Percentiles rank a stretch among this genome's conserved stretches.
phyloP scores from a whole-genome alignment of 176 grass and related monocot species.

The Alopecurus myosuroides region DNA sequence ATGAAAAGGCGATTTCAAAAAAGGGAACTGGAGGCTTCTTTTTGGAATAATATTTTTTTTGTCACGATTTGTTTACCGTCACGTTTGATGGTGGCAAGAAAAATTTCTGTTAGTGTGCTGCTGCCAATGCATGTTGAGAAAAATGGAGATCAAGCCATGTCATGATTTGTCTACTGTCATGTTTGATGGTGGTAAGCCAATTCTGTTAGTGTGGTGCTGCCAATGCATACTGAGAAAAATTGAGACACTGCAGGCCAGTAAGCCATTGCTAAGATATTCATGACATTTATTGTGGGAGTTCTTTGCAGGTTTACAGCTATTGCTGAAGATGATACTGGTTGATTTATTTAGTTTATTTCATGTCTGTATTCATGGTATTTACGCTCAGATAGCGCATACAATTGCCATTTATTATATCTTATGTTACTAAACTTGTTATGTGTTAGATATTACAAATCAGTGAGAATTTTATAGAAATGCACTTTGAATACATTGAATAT shows the following conservation, averaged over 20 bases:
- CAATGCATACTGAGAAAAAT: neutral
- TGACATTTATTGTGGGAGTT: neutral
- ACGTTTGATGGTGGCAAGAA: too few relatives aligned
- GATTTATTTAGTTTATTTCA: neutral
- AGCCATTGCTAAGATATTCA: neutral
- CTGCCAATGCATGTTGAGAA: neutral
- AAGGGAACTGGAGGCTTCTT: too few relatives aligned
- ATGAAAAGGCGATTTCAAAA: too few relatives aligned
- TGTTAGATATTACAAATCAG: neutral
- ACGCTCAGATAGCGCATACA: neutral
- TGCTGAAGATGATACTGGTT: neutral
- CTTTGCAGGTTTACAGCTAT: neutral
- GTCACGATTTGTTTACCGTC: too few relatives aligned
- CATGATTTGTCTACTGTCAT: too few relatives aligned
- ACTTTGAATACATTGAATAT: neutral
- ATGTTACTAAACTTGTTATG: neutral
- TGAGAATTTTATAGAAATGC: neutral
- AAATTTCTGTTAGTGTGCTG: neutral
- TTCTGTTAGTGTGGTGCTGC: neutral
- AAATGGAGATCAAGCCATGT: too few relatives aligned
- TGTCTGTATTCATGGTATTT: neutral
- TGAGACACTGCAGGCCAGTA: too few relatives aligned
- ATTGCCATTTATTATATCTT: neutral
- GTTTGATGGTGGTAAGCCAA: too few relatives aligned
- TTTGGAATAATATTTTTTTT: too few relatives aligned